A percentile compares a stretch with the other conserved stretches of the same genome.
These are phyloP conservation scores for Cercospora janseana DNA, from an alignment of 2,329 filamentous ascomycete genomes.

Conservation along the genomic window DNA sequence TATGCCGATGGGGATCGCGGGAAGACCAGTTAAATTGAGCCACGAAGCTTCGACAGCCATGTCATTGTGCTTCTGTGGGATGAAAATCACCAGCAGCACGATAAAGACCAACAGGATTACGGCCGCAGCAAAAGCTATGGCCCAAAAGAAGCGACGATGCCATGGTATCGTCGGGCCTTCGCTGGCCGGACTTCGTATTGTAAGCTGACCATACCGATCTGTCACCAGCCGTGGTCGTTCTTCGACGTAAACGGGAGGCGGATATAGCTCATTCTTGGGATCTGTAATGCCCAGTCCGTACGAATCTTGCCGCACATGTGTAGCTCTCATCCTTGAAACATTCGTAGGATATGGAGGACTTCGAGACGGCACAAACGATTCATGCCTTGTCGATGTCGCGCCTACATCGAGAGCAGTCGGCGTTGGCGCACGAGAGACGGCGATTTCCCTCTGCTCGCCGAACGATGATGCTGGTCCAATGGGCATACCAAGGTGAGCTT, in stretches of 20 bases:
- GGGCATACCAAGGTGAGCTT: slow-evolving; percentile 32
- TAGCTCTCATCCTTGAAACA: slow-evolving; percentile 8
- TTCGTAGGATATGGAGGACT: neutral
- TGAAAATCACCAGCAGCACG: slow-evolving; percentile 41
- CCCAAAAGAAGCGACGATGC: slow-evolving; percentile 34
- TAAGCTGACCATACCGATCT: slow-evolving; percentile 34
- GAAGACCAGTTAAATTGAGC: slow-evolving; percentile 83
- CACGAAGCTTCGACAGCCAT: slow-evolving; percentile 56
- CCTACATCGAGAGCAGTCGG: slow-evolving; percentile 5
- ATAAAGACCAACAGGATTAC: slow-evolving; percentile 39
- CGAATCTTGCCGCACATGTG: slow-evolving; percentile 28
- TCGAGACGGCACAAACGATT: neutral
- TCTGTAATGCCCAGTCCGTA: slow-evolving; percentile 30
- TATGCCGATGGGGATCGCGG: slow-evolving; percentile 80
- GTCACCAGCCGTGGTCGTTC: slow-evolving; percentile 31
- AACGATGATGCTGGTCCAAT: slow-evolving; percentile 30
- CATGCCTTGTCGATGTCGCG: neutral
- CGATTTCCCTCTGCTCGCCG: slow-evolving; percentile 30
- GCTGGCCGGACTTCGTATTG: slow-evolving; percentile 30
- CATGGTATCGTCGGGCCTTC: slow-evolving; percentile 24
- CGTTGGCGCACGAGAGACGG: slow-evolving; percentile 14
- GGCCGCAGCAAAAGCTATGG: slow-evolving; percentile 34
- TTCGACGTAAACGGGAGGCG: slow-evolving; percentile 23
- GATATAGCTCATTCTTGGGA: slow-evolving; percentile 27
- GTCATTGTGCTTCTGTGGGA: slow-evolving; percentile 43